These are phyloP conservation scores for Apophysomyces trapeziformis DNA, from an alignment of 371 early-diverging fungal genomes.

Conservation along the genomic window DNA sequence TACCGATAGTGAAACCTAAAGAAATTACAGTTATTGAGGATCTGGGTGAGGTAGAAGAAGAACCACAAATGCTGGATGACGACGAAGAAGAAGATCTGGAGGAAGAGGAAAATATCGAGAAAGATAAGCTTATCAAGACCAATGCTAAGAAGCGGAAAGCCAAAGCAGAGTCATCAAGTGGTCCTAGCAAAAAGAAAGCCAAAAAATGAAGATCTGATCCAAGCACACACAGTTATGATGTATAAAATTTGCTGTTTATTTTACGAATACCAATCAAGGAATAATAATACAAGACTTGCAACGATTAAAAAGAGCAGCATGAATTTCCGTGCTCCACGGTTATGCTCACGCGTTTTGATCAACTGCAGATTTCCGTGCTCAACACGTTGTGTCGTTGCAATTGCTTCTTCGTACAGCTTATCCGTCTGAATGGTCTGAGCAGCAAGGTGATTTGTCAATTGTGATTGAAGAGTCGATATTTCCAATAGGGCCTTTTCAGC, in stretches of 20 bases:
- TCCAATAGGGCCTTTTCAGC: conserved; percentile 72
- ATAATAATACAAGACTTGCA: conserved; percentile 67
- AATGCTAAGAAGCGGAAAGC: background rate
- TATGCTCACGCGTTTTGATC: conserved; percentile 57
- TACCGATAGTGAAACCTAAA: background rate
- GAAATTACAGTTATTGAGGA: background rate
- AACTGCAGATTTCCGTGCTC: conserved; percentile 64
- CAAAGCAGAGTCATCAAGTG: background rate
- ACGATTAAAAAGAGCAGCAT: conserved; percentile 63
- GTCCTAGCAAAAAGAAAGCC: background rate
- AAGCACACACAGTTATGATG: background rate
- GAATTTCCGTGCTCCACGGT: conserved; percentile 66
- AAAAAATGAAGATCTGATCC: background rate
- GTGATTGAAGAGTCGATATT: conserved; percentile 68
- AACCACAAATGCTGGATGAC: background rate
- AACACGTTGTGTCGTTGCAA: conserved; percentile 62
- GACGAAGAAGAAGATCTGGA: conserved; percentile 1
- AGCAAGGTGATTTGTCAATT: conserved; percentile 66
- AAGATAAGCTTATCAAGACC: conserved; percentile 3
- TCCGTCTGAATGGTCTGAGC: conserved; percentile 73
- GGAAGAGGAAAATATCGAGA: background rate
- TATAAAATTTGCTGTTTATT: conserved; percentile 15
- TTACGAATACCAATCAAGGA: conserved; percentile 77
- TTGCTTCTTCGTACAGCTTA: conserved; percentile 67
- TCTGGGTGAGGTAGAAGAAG: background rate